Percentiles rank a stretch among this genome's conserved stretches.
phyloP scores from a whole-genome alignment of 805 yeast genomes.

The Sugiyamaella lignohabitans region DNA sequence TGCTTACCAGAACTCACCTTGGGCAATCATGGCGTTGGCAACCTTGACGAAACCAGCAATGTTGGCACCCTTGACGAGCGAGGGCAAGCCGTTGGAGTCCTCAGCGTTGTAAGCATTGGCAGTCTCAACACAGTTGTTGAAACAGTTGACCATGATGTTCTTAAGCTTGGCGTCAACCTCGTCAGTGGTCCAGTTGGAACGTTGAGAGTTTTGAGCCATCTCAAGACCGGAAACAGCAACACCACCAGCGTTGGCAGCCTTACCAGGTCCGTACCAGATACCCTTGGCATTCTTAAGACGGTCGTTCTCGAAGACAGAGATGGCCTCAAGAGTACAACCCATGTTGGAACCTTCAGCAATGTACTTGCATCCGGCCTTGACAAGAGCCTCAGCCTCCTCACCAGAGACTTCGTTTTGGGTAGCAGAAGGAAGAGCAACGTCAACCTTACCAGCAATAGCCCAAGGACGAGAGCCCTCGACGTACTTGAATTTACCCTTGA shows the following conservation, averaged over 20 bases:
- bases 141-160: constrained; percentile 88
- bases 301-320: constrained; percentile 75
- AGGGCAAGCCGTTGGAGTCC: constrained; percentile 67
- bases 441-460: constrained; percentile 85
- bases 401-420: constrained; percentile 98
- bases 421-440: constrained; percentile 96
- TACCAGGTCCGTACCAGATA: constrained; percentile 99
- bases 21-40: constrained; percentile 96
- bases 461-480: constrained; percentile 94
- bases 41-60: constrained; percentile 98
- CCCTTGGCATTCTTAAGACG: constrained; percentile 31
- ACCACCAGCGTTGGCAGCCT: constrained; percentile 99
- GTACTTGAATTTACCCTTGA: constrained; percentile 51
- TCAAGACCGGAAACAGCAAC: constrained; percentile 97
- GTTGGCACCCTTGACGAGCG: constrained; percentile 97
- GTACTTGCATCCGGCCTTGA: constrained; percentile 85
- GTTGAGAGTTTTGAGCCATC: constrained; percentile 99
- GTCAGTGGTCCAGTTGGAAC: constrained; percentile 84
- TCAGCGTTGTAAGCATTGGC: constrained; percentile 75
- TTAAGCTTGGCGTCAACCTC: constrained; percentile 88
- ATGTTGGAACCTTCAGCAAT: constrained; percentile 99
- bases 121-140: constrained; percentile 85
- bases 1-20: constrained; percentile 73
- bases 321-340: constrained; percentile 98
- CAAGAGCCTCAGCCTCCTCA: constrained; percentile 91